Percentiles rank a stretch among this genome's conserved stretches.
These are phyloP conservation scores for Phytophthora hibernalis DNA, from an alignment of 352 stramenopile genomes.

Conservation along the genomic window DNA sequence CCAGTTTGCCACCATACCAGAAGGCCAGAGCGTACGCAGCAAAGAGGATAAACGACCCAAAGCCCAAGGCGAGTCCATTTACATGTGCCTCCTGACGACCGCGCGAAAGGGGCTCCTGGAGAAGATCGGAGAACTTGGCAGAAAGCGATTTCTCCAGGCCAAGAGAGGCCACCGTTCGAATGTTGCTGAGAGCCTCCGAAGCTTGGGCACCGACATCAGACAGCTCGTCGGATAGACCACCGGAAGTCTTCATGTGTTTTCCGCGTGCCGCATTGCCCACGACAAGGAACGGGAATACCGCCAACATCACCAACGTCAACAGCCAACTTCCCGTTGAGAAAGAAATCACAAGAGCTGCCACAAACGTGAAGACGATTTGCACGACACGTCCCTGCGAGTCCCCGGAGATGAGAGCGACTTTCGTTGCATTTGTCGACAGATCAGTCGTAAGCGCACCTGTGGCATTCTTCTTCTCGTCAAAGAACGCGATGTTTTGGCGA, in stretches of 20 bases:
- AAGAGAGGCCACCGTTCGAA: slow-evolving; percentile 53
- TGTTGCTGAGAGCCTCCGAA: slow-evolving; percentile 52
- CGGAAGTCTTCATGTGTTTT: slow-evolving; percentile 14
- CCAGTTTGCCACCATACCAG: slow-evolving; percentile 64
- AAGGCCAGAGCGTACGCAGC: slow-evolving; percentile 64
- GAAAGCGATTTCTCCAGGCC: slow-evolving; percentile 38
- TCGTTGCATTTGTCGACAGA: slow-evolving; percentile 56
- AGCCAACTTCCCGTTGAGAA: slow-evolving; percentile 72
- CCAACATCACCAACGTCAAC: slow-evolving; percentile 71
- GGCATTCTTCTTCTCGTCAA: slow-evolving; percentile 68
- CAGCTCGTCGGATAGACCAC: slow-evolving; percentile 26
- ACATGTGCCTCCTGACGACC: slow-evolving; percentile 37
- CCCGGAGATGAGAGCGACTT: slow-evolving; percentile 55
- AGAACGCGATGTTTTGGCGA: slow-evolving; percentile 65
- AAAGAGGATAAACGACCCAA: slow-evolving; percentile 62
- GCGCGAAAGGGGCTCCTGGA: slow-evolving; percentile 39
- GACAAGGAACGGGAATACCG: slow-evolving; percentile 71
- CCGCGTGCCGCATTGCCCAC: slow-evolving; percentile 33
- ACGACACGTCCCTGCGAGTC: slow-evolving; percentile 58
- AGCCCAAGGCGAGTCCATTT: slow-evolving; percentile 68
- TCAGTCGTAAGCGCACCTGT: slow-evolving; percentile 59
- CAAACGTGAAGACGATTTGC: slow-evolving; percentile 57
- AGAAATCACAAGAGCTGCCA: slow-evolving; percentile 61
- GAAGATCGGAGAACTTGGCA: slow-evolving; percentile 26
- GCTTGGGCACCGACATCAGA: slow-evolving; percentile 47